phyloP scores from a whole-genome alignment of 257 asterid species.

The Nicotiana knightiana region DNA sequence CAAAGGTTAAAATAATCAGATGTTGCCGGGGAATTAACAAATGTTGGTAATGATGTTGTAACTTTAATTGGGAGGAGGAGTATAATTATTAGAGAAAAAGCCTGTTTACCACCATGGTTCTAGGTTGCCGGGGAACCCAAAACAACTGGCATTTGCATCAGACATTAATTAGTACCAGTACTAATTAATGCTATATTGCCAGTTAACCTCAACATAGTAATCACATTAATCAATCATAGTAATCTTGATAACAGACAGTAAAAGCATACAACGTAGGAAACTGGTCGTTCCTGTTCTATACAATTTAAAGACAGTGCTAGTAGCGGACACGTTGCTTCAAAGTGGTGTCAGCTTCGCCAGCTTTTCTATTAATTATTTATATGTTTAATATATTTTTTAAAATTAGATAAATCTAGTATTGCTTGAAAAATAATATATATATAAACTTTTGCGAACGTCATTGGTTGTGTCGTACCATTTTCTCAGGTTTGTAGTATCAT shows the following conservation, averaged over 20 bases:
- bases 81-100: neutral
- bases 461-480: too few species aligned
- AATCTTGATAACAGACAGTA: neutral
- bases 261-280: neutral
- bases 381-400: too few species aligned
- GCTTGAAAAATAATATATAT: too few species aligned
- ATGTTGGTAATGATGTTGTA: constrained; percentile 18
- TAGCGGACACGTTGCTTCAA: neutral
- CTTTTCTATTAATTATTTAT: too few species aligned
- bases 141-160: constrained; percentile 11
- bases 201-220: neutral
- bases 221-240: constrained; percentile 3
- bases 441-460: too few species aligned
- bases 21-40: constrained; percentile 18
- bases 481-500: too few species aligned
- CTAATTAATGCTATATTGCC: neutral
- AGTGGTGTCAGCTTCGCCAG: too few species aligned
- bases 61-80: neutral
- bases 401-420: too few species aligned
- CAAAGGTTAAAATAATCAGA: neutral
- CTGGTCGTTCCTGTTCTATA: neutral
- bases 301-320: neutral
- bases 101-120: constrained; percentile 15
- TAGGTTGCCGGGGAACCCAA: constrained; percentile 25
- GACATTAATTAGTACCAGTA: neutral